These are phyloP conservation scores for Macrolepiota fuliginosa DNA, from an alignment of 768 basidiomycete species.

Conservation along the genomic window DNA sequence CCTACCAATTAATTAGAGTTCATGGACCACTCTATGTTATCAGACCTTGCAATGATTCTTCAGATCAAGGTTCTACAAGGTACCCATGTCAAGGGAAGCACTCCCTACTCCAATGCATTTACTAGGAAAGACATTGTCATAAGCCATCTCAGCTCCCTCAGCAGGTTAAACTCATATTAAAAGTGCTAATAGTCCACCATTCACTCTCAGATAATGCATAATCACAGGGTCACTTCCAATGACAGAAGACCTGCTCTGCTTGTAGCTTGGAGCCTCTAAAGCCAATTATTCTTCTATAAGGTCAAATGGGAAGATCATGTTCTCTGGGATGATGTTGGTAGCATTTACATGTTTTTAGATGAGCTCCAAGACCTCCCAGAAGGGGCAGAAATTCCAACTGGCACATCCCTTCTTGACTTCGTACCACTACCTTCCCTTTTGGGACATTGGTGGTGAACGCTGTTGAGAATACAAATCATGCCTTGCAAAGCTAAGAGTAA, in stretches of 20 bases:
- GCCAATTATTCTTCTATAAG: constrained; percentile 93
- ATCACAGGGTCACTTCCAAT: constrained; percentile 60
- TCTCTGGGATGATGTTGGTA: constrained; percentile 86
- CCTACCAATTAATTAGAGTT: too few relatives aligned
- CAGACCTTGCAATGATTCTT: constrained; percentile 85
- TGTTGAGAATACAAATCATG: too few relatives aligned
- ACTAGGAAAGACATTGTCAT: constrained; percentile 77
- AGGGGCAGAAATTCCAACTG: constrained; percentile 75
- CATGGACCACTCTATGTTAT: constrained; percentile 84
- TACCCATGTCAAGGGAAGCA: constrained; percentile 88
- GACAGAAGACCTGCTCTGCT: constrained; percentile 83
- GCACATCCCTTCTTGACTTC: too few relatives aligned
- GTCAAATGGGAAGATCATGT: constrained; percentile 91
- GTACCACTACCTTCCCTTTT: too few relatives aligned
- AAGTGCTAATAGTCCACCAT: constrained; percentile 64
- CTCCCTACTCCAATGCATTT: constrained; percentile 87
- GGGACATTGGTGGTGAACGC: too few relatives aligned
- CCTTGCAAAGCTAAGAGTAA: too few relatives aligned
- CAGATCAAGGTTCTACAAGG: constrained; percentile 87
- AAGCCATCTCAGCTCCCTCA: constrained; percentile 15
- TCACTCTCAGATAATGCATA: constrained; percentile 77
- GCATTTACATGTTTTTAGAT: constrained; percentile 93
- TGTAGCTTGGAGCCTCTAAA: constrained; percentile 87
- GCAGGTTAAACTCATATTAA: constrained; percentile 5
- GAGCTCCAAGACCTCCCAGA: constrained; percentile 70